Percentiles rank a stretch among this genome's conserved stretches.
Evolutionary conservation across 441 rosid species (phyloP).

Genomic region (Erodium texanum): DNA sequence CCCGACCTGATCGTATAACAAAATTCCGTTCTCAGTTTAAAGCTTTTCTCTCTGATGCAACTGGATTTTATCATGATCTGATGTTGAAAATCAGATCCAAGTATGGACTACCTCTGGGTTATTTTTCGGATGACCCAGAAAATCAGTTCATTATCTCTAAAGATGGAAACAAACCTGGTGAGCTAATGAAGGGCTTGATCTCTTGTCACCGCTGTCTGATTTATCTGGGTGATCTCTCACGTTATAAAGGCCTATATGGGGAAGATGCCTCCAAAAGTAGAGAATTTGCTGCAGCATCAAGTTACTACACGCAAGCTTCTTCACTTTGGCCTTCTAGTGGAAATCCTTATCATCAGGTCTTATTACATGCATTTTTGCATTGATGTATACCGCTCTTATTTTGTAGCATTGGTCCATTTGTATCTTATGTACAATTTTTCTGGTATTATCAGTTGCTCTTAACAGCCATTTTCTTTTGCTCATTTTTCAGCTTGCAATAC

Average conservation of each 20-base stretch:
- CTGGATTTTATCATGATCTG: constrained; percentile 20
- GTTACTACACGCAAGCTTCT: constrained; percentile 20
- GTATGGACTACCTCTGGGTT: constrained; percentile 17
- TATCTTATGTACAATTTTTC: not conserved
- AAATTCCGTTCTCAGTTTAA: constrained; percentile 17
- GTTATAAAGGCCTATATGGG: constrained; percentile 21
- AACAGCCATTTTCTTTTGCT: not conserved
- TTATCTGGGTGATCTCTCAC: constrained; percentile 18
- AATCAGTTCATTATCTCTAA: constrained; percentile 1
- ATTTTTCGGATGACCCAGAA: constrained; percentile 14
- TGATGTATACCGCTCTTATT: not conserved
- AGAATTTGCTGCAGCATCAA: constrained; percentile 18
- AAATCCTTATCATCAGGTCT: constrained; percentile 21
- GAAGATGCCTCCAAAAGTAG: constrained; percentile 14
- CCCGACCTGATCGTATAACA: constrained; percentile 18
- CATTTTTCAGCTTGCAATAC: constrained; percentile 15
- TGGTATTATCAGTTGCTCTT: not conserved
- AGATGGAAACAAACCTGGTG: constrained; percentile 10
- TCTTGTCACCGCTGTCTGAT: constrained; percentile 22
- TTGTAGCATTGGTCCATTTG: not conserved
- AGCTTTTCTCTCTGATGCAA: constrained; percentile 19
- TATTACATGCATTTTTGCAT: not conserved
- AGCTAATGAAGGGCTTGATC: constrained; percentile 11
- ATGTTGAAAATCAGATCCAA: constrained; percentile 18
- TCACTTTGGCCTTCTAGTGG: constrained; percentile 21